A percentile compares a stretch with the other conserved stretches of the same genome.
These are phyloP conservation scores for Coelastrella sp. DNA, from an alignment of 139 green algal genomes.

Conservation along the genomic window DNA sequence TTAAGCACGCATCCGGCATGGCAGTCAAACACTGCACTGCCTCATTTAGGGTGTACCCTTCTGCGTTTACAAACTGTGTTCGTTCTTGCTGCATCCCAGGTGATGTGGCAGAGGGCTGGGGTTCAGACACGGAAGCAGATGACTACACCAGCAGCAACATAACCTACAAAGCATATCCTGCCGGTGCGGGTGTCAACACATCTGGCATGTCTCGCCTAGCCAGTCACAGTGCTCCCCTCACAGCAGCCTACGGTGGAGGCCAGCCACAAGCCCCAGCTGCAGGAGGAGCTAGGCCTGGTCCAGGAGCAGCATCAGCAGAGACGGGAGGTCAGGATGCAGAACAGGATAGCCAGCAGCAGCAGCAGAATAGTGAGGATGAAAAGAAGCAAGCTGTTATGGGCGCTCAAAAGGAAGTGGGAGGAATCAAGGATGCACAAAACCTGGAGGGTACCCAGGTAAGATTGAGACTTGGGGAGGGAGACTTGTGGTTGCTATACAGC, in stretches of 20 bases:
- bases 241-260: background rate
- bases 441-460: background rate
- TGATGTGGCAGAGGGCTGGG: too few species aligned
- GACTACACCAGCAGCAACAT: constrained; percentile 21
- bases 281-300: background rate
- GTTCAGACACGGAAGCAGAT: background rate
- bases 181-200: too few species aligned
- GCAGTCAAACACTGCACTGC: too few species aligned
- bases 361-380: background rate
- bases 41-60: too few species aligned
- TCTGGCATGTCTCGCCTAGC: background rate
- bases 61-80: too few species aligned
- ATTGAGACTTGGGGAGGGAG: background rate
- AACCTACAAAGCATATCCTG: background rate
- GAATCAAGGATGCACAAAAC: constrained; percentile 16
- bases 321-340: background rate
- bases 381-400: background rate
- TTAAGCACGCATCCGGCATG: too few species aligned
- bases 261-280: background rate
- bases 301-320: background rate
- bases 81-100: too few species aligned
- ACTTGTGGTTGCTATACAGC: too few species aligned
- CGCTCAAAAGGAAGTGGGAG: background rate
- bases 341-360: background rate
- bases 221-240: constrained; percentile 14